A percentile compares a stretch with the other conserved stretches of the same genome.
phyloP scores from a whole-genome alignment of 108 stramenopile genomes.

The Skeletonema potamos region DNA sequence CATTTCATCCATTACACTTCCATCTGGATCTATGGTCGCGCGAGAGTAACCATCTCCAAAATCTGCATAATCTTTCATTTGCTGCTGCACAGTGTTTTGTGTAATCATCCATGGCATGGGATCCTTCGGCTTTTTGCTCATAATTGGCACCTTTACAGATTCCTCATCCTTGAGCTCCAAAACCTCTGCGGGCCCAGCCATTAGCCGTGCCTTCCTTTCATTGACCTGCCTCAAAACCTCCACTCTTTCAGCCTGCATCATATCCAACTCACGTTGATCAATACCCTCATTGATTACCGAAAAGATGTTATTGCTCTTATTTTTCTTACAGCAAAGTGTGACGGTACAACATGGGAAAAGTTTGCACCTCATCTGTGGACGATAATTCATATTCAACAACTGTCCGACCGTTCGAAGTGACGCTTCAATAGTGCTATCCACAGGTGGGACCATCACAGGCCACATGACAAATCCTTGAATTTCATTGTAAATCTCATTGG shows the following conservation, averaged over 20 bases:
- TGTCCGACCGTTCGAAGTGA: constrained; percentile 28
- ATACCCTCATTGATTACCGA: constrained; percentile 43
- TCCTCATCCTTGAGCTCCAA: constrained; percentile 18
- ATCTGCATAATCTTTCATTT: background rate
- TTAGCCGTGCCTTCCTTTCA: constrained; percentile 28
- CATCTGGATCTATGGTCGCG: constrained; percentile 16
- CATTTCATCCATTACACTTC: constrained; percentile 9
- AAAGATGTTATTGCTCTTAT: constrained; percentile 25
- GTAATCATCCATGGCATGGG: background rate
- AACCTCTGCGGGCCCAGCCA: constrained; percentile 28
- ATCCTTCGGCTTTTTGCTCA: background rate
- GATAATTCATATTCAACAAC: constrained; percentile 38
- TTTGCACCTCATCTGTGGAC: constrained; percentile 29
- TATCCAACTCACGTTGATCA: constrained; percentile 39
- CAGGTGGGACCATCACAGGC: constrained; percentile 18
- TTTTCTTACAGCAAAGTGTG: constrained; percentile 39
- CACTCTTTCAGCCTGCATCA: constrained; percentile 34
- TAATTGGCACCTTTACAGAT: background rate
- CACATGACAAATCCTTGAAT: constrained; percentile 15
- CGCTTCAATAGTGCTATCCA: constrained; percentile 30
- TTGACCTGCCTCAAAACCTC: constrained; percentile 27
- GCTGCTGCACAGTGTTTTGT: constrained; percentile 3
- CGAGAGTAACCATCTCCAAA: constrained; percentile 1
- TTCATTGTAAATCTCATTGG: constrained; percentile 43
- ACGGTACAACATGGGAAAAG: constrained; percentile 32